Conservation (phyloP, 2,329 filamentous ascomycete genomes). For the Fusarium secorum region DNA sequence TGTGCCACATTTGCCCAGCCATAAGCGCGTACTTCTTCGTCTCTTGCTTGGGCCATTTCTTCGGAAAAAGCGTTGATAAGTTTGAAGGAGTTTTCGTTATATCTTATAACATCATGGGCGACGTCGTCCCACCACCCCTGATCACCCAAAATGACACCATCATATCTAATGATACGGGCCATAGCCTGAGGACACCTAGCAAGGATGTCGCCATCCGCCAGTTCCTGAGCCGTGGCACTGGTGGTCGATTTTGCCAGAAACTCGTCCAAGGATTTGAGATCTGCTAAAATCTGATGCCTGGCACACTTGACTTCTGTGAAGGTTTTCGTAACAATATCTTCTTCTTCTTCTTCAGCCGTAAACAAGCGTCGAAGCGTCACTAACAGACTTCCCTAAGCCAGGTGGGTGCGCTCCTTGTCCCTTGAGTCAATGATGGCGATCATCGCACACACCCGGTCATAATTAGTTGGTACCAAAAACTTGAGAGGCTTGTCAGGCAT, state of each 20-base stretch:
- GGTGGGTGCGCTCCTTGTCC: neutral
- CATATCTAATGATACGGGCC: neutral
- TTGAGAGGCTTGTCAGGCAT: neutral
- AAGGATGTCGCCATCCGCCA: neutral
- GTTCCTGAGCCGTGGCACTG: neutral
- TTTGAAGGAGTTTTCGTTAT: neutral
- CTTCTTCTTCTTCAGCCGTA: neutral
- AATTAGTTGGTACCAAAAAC: neutral
- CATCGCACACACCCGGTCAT: neutral
- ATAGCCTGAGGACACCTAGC: neutral
- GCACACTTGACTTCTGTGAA: neutral
- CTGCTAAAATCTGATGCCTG: neutral
- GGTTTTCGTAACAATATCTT: neutral
- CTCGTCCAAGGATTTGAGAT: neutral
- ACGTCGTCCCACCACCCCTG: neutral
- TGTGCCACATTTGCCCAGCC: neutral
- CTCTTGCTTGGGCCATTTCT: neutral
- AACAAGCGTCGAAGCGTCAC: neutral
- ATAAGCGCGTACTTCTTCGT: neutral
- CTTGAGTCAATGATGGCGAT: neutral
- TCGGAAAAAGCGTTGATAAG: neutral
- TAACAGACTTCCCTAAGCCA: neutral
- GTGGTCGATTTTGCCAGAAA: neutral
- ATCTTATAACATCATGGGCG: fast-evolving
- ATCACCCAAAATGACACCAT: fast-evolving